Base-by-base conservation (phyloP, 306 rosid species). In the Urtica urens region DNA sequence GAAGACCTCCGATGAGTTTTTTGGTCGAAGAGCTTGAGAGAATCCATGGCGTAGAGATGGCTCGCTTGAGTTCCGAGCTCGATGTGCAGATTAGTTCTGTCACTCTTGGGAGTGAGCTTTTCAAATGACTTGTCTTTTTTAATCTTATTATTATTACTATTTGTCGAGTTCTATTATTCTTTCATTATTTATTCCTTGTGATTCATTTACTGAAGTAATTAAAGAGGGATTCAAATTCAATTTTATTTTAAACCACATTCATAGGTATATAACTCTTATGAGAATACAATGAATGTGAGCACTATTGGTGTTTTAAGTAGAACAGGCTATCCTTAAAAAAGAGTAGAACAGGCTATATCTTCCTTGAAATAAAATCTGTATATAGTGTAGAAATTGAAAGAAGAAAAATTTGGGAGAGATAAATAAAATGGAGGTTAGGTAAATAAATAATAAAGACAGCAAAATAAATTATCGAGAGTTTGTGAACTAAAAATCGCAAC, bases 31-130 rank as follows among this genome's bases (percentile, higher is more conserved):
- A 48, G 74, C 48, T 80, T 11, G 83, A 82, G 59, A 27, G 51
- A 26, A 65, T 76, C 56, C 72, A 68, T 40, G 61, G 51, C 38
- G 62, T 49, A 30, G 78, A 75, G 41, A 55, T 40, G 38, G 72
- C 51, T 37, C 70, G 71, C 7, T 40, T 77, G 12, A 65, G 51
- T 43, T 63, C 66, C 34, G 69, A 68, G 46, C 56, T 34, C 24
- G 61, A 45, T 51, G 70, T 70, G 35, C 86, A 67, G 58, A 75
- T 72, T 34, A 75, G 75, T 53, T 59, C 40, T 44, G 93, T 82
- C 24, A 72, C 78, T 38, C 93, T 82, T 58, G 93, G 87, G 46
- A 82, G 93, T 65, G 87, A 78, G 39, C 93, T 82, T 51, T 82
- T 82, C 50, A 76, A 65, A 59, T 75, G 70, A 63, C 17, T 33